phyloP scores from a whole-genome alignment of 2,329 filamentous ascomycete species.

The Chaetomium olivaceum region DNA sequence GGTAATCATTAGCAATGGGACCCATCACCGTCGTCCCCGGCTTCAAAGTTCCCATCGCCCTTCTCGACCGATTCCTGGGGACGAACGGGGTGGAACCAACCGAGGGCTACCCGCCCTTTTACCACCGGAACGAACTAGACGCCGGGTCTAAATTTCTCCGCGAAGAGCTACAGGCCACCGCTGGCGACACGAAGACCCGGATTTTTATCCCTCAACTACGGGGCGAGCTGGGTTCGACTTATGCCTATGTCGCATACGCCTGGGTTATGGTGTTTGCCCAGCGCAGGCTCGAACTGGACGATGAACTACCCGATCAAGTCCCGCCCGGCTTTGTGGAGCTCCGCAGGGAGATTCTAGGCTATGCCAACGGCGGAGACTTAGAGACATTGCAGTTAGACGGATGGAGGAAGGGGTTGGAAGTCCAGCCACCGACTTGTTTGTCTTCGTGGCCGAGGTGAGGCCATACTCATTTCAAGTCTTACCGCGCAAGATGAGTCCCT shows the following conservation, averaged over 20 bases:
- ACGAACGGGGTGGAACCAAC: neutral
- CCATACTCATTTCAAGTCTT: neutral
- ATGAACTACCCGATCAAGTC: neutral
- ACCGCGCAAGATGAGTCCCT: neutral
- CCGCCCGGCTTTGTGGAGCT: neutral
- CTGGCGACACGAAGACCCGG: neutral
- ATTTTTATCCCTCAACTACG: neutral
- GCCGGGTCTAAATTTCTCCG: neutral
- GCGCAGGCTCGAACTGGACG: neutral
- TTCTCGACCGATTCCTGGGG: neutral
- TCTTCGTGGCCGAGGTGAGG: neutral
- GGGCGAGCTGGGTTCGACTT: neutral
- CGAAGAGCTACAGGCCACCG: too few relatives aligned
- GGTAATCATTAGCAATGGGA: too few relatives aligned
- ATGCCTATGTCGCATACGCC: neutral
- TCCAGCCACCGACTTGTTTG: neutral
- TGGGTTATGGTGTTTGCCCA: neutral
- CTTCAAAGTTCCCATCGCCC: neutral
- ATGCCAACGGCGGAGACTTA: neutral
- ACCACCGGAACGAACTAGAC: neutral
- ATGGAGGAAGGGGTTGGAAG: neutral
- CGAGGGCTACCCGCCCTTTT: neutral
- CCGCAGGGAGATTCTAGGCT: neutral
- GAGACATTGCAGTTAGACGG: neutral
- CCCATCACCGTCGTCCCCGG: neutral